Conservation (phyloP, 2,329 filamentous ascomycete species). For the Tolypocladium inflatum region DNA sequence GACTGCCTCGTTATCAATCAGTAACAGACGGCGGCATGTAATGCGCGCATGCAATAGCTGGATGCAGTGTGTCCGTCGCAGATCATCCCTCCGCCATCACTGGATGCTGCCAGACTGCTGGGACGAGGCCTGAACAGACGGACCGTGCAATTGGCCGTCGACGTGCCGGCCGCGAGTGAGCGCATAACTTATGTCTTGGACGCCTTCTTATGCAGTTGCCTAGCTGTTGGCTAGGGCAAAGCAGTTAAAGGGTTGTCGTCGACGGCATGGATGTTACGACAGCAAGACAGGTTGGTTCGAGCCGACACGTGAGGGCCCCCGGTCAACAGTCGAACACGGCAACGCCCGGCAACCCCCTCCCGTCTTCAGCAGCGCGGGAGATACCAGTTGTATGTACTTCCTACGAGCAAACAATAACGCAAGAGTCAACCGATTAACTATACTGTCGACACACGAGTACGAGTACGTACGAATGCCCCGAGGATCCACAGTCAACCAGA, state of each 20-base stretch:
- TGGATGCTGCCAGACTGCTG: neutral
- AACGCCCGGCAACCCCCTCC: neutral
- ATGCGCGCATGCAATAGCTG: neutral
- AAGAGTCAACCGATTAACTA: neutral
- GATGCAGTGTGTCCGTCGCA: neutral
- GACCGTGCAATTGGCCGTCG: neutral
- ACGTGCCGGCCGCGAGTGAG: neutral
- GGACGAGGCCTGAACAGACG: neutral
- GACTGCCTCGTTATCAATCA: neutral
- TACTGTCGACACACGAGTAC: neutral
- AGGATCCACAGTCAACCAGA: neutral
- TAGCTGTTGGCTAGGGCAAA: neutral
- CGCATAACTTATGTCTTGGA: neutral
- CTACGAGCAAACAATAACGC: neutral
- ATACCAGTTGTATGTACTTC: neutral
- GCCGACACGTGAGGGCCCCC: too few species aligned
- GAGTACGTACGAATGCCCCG: too few species aligned
- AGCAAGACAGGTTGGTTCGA: neutral
- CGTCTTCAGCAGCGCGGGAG: neutral
- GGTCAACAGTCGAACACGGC: too few species aligned
- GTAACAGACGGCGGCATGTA: neutral
- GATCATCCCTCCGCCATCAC: neutral
- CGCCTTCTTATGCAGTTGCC: neutral
- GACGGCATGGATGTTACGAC: neutral
- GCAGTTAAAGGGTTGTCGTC: neutral